These are phyloP conservation scores for Bipolaris sorokiniana DNA, from an alignment of 2,329 filamentous ascomycete species.

Conservation along the genomic window DNA sequence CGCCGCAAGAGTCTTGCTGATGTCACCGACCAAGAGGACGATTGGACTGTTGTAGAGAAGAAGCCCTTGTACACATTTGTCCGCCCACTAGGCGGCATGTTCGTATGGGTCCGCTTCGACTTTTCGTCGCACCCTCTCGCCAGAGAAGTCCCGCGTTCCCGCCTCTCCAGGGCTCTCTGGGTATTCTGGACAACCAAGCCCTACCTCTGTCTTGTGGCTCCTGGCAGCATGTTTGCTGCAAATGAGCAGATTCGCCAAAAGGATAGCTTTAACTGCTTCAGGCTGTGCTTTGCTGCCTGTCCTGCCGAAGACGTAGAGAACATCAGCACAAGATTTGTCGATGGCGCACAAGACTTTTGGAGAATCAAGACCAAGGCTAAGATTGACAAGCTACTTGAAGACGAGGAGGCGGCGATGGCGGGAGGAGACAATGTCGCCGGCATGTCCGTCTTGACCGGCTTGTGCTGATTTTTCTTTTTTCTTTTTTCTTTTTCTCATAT, in stretches of 20 bases:
- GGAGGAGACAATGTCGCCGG: conserved; percentile 26
- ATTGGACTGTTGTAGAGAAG: conserved; percentile 79
- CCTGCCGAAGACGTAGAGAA: conserved; percentile 70
- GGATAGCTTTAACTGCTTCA: conserved; percentile 73
- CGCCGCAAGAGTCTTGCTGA: conserved; percentile 45
- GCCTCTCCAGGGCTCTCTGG: conserved; percentile 71
- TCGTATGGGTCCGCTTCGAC: conserved; percentile 78
- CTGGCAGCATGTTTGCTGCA: conserved; percentile 76
- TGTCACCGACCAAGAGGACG: conserved; percentile 52
- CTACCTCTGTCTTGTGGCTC: conserved; percentile 71
- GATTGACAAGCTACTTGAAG: conserved; percentile 67
- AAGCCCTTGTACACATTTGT: conserved; percentile 75
- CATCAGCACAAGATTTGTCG: conserved; percentile 68
- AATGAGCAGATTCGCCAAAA: conserved; percentile 63
- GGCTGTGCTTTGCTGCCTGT: conserved; percentile 86
- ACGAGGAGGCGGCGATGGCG: conserved; percentile 30
- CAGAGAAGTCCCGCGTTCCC: conserved; percentile 59
- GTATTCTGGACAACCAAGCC: conserved; percentile 72
- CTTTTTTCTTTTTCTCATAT: neutral
- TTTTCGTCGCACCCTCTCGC: conserved; percentile 77
- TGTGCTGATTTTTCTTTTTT: conserved; percentile 27
- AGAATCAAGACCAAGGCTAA: conserved; percentile 69
- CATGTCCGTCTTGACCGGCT: conserved; percentile 40
- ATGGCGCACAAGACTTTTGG: conserved; percentile 78
- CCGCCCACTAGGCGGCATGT: conserved; percentile 90